A percentile compares a stretch with the other conserved stretches of the same genome.
These are phyloP conservation scores for Musa troglodytarum DNA, from an alignment of 176 grass and related monocot species.

Conservation along the genomic window DNA sequence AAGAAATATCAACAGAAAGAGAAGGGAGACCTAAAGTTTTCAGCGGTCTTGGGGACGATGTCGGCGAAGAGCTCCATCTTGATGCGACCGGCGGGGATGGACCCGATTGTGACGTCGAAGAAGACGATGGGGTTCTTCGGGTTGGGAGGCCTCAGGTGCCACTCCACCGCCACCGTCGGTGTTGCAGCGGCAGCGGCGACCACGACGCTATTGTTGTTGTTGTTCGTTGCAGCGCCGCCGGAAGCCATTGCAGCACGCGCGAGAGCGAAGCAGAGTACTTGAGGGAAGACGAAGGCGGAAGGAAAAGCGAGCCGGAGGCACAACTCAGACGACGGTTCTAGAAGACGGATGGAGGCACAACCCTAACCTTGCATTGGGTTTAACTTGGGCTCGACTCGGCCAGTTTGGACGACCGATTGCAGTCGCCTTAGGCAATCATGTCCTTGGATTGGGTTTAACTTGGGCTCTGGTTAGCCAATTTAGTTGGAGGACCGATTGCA, in stretches of 20 bases:
- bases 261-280: not conserved
- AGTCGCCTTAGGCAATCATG: no score
- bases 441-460: no score
- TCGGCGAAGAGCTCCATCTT: slow-evolving; percentile 99
- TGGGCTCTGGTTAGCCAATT: no score
- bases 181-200: slow-evolving; percentile 30
- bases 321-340: no score
- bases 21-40: slow-evolving; percentile 71
- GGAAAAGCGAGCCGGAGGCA: no score
- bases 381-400: no score
- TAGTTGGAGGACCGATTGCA: no score
- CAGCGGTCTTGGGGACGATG: slow-evolving; percentile 70
- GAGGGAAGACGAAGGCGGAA: no score
- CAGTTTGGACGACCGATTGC: no score
- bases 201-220: not conserved
- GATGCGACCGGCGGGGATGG: slow-evolving; percentile 90
- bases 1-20: not conserved
- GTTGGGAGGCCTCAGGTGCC: slow-evolving; percentile 83
- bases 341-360: no score
- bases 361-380: no score
- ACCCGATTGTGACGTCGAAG: slow-evolving; percentile 96
- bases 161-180: slow-evolving; percentile 48
- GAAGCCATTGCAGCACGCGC: slow-evolving; percentile 35
- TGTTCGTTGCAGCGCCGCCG: slow-evolving; percentile 16
- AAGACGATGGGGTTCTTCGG: slow-evolving; percentile 92